Evolutionary conservation across 768 basidiomycete species (phyloP).

Genomic region (Glaciozyma antarctica): DNA sequence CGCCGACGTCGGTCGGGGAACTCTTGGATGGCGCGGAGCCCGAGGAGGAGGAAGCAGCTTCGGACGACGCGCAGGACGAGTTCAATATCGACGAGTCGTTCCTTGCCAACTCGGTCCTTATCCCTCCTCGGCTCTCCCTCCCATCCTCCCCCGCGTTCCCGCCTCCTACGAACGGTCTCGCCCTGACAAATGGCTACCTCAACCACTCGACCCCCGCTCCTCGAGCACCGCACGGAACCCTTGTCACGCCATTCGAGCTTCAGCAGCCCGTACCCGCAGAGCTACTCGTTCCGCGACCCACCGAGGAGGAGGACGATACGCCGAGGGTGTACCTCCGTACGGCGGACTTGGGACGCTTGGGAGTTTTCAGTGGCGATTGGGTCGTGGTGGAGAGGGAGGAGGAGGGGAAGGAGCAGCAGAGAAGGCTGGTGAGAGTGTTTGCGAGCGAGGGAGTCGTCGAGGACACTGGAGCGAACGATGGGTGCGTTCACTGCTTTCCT

Average conservation of each 20-base stretch:
- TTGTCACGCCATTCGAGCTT: neutral
- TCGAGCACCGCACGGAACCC: neutral
- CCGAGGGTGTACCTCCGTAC: constrained; percentile 14
- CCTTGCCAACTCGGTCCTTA: constrained; percentile 29
- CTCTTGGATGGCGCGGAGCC: neutral
- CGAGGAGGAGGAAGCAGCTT: constrained; percentile 2
- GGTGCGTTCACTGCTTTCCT: neutral
- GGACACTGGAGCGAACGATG: neutral
- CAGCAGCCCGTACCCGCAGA: constrained; percentile 10
- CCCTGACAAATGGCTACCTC: neutral
- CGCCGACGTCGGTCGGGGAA: constrained; percentile 1
- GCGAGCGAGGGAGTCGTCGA: constrained; percentile 13
- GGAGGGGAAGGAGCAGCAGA: neutral
- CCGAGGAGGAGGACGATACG: constrained; percentile 28
- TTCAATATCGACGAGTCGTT: constrained; percentile 25
- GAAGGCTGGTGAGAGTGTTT: constrained; percentile 19
- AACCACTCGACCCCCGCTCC: neutral
- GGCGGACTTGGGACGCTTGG: constrained; percentile 20
- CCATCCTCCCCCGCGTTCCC: constrained; percentile 2
- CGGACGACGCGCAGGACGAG: constrained; percentile 28
- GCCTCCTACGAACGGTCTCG: constrained; percentile 5
- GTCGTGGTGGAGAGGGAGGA: constrained; percentile 4
- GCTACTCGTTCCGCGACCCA: constrained; percentile 11
- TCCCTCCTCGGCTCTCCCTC: constrained; percentile 3
- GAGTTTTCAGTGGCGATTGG: constrained; percentile 33